Percentiles rank a stretch among this genome's conserved stretches.
Conservation (phyloP, 305 asterid genomes). For the Solanum hybrid region DNA sequence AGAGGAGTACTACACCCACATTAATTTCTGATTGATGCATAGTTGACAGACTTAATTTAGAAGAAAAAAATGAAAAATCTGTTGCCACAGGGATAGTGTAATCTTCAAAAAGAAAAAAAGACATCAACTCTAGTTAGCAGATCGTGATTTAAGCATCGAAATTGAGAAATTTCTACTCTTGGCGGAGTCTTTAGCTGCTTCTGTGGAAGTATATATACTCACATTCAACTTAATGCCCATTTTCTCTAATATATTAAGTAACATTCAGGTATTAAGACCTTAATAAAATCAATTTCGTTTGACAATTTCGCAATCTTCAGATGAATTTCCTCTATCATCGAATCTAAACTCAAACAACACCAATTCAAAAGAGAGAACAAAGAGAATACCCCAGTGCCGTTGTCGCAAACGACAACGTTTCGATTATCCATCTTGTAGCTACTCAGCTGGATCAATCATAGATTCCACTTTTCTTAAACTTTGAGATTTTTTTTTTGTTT, state of each 20-base stretch:
- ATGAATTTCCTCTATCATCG: not conserved
- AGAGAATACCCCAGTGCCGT: conserved; percentile 70
- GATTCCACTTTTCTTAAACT: not conserved
- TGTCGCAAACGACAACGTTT: conserved; percentile 83
- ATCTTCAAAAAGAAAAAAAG: not conserved
- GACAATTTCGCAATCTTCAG: not conserved
- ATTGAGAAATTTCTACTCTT: not conserved
- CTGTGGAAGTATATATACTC: not conserved
- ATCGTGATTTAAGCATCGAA: not conserved
- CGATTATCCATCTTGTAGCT: conserved; percentile 46
- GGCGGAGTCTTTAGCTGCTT: not conserved
- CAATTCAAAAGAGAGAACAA: conserved; percentile 1
- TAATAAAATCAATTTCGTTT: not conserved
- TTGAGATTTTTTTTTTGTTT: not conserved
- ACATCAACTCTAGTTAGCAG: not conserved
- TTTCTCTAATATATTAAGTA: not conserved
- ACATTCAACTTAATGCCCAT: not conserved
- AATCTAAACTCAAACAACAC: not conserved
- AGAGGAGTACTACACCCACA: not conserved
- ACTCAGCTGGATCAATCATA: not conserved
- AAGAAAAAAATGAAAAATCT: not conserved
- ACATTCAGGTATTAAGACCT: not conserved
- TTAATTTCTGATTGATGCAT: not conserved
- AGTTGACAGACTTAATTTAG: not conserved
- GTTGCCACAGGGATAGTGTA: not conserved